Evolutionary conservation across 2,329 filamentous ascomycete genomes (phyloP).

Genomic region (Aphanoascus verrucosus): DNA sequence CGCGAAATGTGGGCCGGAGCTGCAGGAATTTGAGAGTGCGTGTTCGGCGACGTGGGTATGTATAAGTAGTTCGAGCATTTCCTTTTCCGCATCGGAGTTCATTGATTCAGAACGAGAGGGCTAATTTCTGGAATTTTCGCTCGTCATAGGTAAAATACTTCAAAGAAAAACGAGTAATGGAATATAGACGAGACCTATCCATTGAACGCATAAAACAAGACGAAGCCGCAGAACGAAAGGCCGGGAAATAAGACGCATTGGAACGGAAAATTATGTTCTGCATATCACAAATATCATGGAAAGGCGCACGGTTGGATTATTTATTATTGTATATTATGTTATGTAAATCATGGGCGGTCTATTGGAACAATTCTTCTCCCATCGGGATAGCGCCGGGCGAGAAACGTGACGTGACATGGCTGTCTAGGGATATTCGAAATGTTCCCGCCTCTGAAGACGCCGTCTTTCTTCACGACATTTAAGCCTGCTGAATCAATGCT

Average conservation of each 20-base stretch:
- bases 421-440: neutral
- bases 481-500: neutral
- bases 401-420: neutral
- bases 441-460: no score
- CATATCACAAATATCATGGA: constrained; percentile 1
- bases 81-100: neutral
- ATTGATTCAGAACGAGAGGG: no score
- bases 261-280: neutral
- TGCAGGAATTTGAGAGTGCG: constrained; percentile 63
- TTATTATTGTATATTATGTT: neutral
- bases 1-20: constrained; percentile 50
- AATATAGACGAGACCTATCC: constrained; percentile 72
- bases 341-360: neutral
- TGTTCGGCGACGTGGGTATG: constrained; percentile 82
- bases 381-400: neutral
- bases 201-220: constrained; percentile 64
- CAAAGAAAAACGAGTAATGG: constrained; percentile 90
- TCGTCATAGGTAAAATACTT: constrained; percentile 82
- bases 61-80: constrained; percentile 27
- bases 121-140: constrained; percentile 6
- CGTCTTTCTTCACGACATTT: no score
- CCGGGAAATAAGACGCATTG: neutral
- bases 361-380: neutral
- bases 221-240: constrained; percentile 42
- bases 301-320: constrained; percentile 2